Conservation (phyloP, 805 yeast species). For the Jamesozyma spencerorum region DNA sequence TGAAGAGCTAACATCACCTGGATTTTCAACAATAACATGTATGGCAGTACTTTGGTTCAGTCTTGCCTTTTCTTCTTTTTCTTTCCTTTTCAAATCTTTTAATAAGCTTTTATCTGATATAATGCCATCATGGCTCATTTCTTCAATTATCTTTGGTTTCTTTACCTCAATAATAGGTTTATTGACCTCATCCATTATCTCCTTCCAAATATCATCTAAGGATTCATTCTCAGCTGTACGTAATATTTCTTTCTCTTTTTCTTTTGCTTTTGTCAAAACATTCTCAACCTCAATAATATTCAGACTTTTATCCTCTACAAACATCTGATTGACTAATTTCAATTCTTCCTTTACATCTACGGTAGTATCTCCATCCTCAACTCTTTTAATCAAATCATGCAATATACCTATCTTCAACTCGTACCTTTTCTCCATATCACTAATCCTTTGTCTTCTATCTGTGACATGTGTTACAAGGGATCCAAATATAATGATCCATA, state of each 20-base stretch:
- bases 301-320: slow-evolving; percentile 9
- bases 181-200: slow-evolving; percentile 18
- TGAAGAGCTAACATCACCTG: slow-evolving; percentile 33
- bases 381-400: slow-evolving; percentile 32
- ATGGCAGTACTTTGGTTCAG: slow-evolving; percentile 28
- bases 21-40: slow-evolving; percentile 32
- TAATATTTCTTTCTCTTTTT: slow-evolving; percentile 8
- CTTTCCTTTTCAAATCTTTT: slow-evolving; percentile 12
- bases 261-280: slow-evolving; percentile 11
- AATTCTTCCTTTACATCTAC: slow-evolving; percentile 36
- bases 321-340: slow-evolving; percentile 30
- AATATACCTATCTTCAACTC: slow-evolving; percentile 32
- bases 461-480: slow-evolving; percentile 41
- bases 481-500: slow-evolving; percentile 37
- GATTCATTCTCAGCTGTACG: slow-evolving; percentile 15
- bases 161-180: background rate
- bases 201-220: slow-evolving; percentile 25
- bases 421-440: slow-evolving; percentile 34
- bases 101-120: slow-evolving; percentile 13
- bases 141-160: background rate
- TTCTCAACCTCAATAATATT: slow-evolving; percentile 1
- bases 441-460: slow-evolving; percentile 32
- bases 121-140: slow-evolving; percentile 10
- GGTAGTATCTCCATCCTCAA: slow-evolving; percentile 34
- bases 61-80: slow-evolving; percentile 21